Evolutionary conservation across 2,329 filamentous ascomycete genomes (phyloP), one percentile per base, ranked within the genome.

Genomic region (Penicillium sp.): DNA sequence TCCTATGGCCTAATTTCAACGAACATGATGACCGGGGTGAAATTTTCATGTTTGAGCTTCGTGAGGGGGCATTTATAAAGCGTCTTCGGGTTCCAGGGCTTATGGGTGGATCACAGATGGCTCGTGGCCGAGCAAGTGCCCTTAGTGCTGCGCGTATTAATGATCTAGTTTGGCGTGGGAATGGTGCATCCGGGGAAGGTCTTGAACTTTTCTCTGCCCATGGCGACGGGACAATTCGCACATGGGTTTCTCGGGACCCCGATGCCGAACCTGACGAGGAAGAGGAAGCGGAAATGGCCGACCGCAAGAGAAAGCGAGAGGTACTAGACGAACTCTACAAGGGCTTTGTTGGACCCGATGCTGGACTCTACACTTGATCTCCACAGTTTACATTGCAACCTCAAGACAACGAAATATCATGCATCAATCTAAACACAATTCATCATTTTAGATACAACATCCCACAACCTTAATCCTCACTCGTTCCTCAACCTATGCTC

Each of bases 1-100:
- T 97, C 0, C 88, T 95, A 69, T 96, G 91, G 83, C 89, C 93
- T 0, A 97, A 96, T 63, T 89, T 90, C 66, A 85, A 86, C 35
- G 89, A 80, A 58, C 88, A 89, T 62, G 85, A 87, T 37, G 89
- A 80, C 64, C 80, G 82, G 33, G 80, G 82, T 15, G 86, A 97
- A 76, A 89, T 98, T 3, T 81, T 96, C 38, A 84, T 90, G 53
- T 90, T 95, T 65, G 89, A 94, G 68, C 79, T 97, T 49, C 90
- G 92, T 60, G 87, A 94, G 61, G 94, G 93, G 0, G 86, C 82
- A 17, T 79, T 94, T 30, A 74, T 95, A 38, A 89, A 89, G 45
- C 87, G 89, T 13, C 81, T 97, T 13, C 85, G 88, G 49, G 87
- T 89, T 7, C 87, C 87, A 2, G 88, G 84, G 4, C 77, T 83